Conservation (phyloP, 2,329 filamentous ascomycete species). For the Lecanoromycetidae sp. region DNA sequence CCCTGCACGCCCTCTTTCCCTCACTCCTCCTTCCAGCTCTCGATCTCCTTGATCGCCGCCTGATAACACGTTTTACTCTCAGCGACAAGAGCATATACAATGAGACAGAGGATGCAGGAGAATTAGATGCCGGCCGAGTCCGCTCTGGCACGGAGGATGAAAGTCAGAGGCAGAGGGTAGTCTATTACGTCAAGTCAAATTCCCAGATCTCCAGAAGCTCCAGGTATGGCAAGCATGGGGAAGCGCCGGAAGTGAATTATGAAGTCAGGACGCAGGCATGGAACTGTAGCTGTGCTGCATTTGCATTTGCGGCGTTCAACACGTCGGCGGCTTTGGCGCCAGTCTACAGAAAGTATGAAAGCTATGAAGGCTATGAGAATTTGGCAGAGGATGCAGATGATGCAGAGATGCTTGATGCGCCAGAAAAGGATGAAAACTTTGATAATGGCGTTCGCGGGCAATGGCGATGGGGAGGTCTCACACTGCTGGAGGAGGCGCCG, state of each 20-base stretch:
- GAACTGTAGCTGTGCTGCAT: conserved; percentile 84
- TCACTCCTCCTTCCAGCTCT: conserved; percentile 70
- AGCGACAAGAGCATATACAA: background rate
- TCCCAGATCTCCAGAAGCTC: conserved; percentile 23
- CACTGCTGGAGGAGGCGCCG: conserved; percentile 34
- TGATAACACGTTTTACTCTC: conserved; percentile 3
- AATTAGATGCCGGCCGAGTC: background rate
- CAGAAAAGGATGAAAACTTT: conserved; percentile 16
- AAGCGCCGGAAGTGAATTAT: conserved; percentile 38
- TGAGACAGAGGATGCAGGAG: background rate
- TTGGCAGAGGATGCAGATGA: conserved; percentile 12
- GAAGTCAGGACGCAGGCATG: conserved; percentile 62
- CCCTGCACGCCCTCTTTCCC: conserved; percentile 76
- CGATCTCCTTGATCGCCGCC: conserved; percentile 64
- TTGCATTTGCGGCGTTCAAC: conserved; percentile 60
- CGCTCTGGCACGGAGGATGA: background rate
- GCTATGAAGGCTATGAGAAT: background rate
- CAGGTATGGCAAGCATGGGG: conserved; percentile 8
- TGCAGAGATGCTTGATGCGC: background rate
- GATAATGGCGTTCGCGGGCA: conserved; percentile 14
- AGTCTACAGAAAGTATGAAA: background rate
- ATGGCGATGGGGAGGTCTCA: conserved; percentile 14
- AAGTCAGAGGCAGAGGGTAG: conserved; percentile 1
- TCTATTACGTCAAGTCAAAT: conserved; percentile 56
- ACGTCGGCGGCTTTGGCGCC: conserved; percentile 19